Percentiles rank a stretch among this genome's conserved stretches.
phyloP scores from a whole-genome alignment of 2,329 filamentous ascomycete genomes.

The Thelonectria discophora region DNA sequence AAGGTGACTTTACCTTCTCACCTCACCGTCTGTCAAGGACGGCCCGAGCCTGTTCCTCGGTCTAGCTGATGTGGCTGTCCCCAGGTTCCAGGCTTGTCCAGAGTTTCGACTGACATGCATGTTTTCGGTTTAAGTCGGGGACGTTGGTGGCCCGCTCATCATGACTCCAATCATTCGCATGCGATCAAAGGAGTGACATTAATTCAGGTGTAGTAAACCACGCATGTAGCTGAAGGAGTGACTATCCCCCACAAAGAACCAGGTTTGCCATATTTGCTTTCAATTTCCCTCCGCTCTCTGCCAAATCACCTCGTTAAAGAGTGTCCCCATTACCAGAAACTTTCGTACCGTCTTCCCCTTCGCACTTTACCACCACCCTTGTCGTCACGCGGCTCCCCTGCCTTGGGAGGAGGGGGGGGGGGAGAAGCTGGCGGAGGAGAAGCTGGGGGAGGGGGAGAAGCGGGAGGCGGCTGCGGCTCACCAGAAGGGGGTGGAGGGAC shows the following conservation, averaged over 20 bases:
- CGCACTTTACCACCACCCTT: background rate
- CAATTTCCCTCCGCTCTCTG: background rate
- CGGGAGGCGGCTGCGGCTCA: background rate
- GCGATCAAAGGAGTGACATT: background rate
- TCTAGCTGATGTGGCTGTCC: background rate
- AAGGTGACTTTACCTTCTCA: background rate
- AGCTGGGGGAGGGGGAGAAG: too few relatives aligned
- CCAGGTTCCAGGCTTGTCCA: background rate
- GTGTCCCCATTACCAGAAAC: conserved; percentile 5
- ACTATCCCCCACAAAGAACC: background rate
- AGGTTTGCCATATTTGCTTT: background rate
- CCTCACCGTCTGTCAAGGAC: background rate
- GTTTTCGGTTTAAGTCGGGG: background rate
- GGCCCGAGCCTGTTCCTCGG: conserved; percentile 16
- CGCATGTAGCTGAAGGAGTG: background rate
- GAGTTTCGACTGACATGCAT: conserved; percentile 1
- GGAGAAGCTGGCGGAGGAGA: background rate
- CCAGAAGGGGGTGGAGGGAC: background rate
- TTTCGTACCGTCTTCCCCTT: background rate
- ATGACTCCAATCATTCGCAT: background rate
- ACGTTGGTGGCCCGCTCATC: background rate
- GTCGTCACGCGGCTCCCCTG: background rate
- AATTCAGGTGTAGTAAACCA: background rate
- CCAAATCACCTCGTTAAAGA: background rate
- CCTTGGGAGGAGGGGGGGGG: background rate